Evolutionary conservation across 2,329 filamentous ascomycete genomes (phyloP).

Genomic region (Fusarium sp.): DNA sequence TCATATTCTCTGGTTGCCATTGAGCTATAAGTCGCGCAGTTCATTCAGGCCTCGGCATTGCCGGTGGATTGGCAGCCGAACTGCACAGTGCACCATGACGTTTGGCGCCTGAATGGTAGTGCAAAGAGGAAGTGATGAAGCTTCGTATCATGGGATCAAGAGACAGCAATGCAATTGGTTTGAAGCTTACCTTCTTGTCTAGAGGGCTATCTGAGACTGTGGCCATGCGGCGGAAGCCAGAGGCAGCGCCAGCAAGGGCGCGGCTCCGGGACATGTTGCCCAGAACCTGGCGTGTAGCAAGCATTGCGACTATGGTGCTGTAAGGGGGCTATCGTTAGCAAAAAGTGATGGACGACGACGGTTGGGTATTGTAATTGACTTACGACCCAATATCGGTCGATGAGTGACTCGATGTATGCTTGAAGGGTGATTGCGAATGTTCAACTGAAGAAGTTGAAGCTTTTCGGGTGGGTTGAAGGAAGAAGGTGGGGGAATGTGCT

Average conservation of each 20-base stretch:
- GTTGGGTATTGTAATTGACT: not conserved
- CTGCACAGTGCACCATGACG: conserved; percentile 23
- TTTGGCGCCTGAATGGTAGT: not conserved
- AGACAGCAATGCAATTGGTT: not conserved
- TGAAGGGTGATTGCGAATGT: not conserved
- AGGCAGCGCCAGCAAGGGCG: conserved; percentile 62
- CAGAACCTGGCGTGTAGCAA: conserved; percentile 77
- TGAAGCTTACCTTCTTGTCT: conserved; percentile 78
- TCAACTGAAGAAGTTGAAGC: conserved; percentile 1
- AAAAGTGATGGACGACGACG: not conserved
- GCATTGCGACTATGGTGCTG: conserved; percentile 56
- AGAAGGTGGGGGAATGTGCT: conserved; percentile 1
- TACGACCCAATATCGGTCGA: not conserved
- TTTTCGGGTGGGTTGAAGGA: conserved; percentile 1
- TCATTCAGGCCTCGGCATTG: conserved; percentile 3
- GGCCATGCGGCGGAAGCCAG: conserved; percentile 77
- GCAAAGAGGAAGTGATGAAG: not conserved
- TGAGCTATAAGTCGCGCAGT: not conserved
- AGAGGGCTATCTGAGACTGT: conserved; percentile 87
- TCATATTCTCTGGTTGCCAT: not conserved
- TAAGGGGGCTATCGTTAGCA: not conserved
- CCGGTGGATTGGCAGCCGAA: conserved; percentile 13
- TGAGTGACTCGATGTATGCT: not conserved
- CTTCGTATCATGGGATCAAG: not conserved
- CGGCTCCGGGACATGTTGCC: conserved; percentile 71